Conservation (phyloP, 2,329 filamentous ascomycete genomes). For the Tolypocladium ovalisporum region DNA sequence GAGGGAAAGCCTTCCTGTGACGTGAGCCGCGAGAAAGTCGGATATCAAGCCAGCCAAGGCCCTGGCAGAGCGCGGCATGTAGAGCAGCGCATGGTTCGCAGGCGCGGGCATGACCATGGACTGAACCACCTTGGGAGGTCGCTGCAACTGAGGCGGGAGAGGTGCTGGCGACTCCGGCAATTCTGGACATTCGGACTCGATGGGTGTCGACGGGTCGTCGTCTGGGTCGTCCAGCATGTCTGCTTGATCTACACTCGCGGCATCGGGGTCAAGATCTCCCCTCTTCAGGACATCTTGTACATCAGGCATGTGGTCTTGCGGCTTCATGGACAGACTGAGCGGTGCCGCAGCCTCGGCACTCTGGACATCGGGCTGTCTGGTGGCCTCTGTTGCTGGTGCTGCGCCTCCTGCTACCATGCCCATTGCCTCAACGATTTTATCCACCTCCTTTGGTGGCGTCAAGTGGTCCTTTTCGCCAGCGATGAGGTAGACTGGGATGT, state of each 20-base stretch:
- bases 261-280: neutral
- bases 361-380: neutral
- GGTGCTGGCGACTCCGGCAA: constrained; percentile 14
- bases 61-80: constrained; percentile 64
- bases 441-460: constrained; percentile 60
- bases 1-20: constrained; percentile 68
- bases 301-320: constrained; percentile 19
- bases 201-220: constrained; percentile 35
- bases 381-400: neutral
- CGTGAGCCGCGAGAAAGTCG: constrained; percentile 63
- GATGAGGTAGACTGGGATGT: constrained; percentile 67
- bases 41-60: constrained; percentile 72
- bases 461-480: constrained; percentile 68
- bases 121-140: constrained; percentile 48
- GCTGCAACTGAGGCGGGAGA: constrained; percentile 35
- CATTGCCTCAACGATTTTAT: constrained; percentile 47
- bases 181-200: constrained; percentile 19
- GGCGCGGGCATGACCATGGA: constrained; percentile 62
- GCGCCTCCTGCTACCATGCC: constrained; percentile 4
- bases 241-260: neutral
- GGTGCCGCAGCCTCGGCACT: constrained; percentile 39
- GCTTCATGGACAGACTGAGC: constrained; percentile 23
- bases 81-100: constrained; percentile 75
- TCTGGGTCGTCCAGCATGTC: constrained; percentile 24
- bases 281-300: constrained; percentile 1